Conservation (phyloP, 306 rosid genomes). For the Prinsepia uniflora region DNA sequence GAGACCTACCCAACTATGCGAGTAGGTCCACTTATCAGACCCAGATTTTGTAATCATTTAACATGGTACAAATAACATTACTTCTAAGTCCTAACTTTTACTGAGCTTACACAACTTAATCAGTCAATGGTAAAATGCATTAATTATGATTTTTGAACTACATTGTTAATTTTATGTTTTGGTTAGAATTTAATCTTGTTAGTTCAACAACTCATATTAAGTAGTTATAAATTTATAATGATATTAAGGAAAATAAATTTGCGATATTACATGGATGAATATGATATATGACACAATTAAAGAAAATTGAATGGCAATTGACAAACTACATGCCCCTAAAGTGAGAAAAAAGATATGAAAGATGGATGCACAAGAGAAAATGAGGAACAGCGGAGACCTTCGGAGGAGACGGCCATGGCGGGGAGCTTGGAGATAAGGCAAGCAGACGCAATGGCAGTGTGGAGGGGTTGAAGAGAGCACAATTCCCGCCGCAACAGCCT, state of each 20-base stretch:
- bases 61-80: neutral
- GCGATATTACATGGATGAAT: too few species aligned
- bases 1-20: neutral
- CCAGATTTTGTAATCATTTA: neutral
- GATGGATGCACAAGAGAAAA: neutral
- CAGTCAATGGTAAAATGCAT: neutral
- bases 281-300: neutral
- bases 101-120: neutral
- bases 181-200: neutral
- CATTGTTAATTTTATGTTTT: neutral
- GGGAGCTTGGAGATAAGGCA: conserved; percentile 64
- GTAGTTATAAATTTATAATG: neutral
- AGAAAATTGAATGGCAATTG: neutral
- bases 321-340: neutral
- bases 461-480: conserved; percentile 44
- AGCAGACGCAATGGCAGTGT: conserved; percentile 48
- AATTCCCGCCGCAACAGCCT: conserved; percentile 46
- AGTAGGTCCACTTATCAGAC: neutral
- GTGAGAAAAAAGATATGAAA: neutral
- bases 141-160: neutral
- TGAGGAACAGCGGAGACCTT: conserved; percentile 27
- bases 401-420: conserved; percentile 33
- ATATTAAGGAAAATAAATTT: neutral
- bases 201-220: neutral
- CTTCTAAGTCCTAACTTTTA: neutral